Evolutionary conservation across 495 filamentous ascomycete species (phyloP).

Genomic region (Penicillium paxilli): DNA sequence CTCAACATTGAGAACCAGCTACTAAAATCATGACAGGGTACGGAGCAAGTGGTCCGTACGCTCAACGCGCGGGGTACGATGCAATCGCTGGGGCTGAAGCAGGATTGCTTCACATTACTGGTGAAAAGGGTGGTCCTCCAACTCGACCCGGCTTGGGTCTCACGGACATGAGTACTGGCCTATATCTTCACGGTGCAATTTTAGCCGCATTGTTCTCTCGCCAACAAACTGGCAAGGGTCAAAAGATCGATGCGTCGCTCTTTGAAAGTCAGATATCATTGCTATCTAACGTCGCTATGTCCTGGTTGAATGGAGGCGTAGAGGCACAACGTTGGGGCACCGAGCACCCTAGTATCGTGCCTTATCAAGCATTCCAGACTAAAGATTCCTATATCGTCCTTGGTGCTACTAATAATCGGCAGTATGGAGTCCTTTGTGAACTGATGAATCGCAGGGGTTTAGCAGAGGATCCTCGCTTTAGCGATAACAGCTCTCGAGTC

Average conservation of each 20-base stretch:
- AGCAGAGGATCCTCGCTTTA: slow-evolving; percentile 63
- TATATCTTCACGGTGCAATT: slow-evolving; percentile 84
- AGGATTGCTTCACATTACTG: slow-evolving; percentile 91
- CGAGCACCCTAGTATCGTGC: slow-evolving; percentile 86
- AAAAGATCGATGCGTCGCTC: slow-evolving; percentile 80
- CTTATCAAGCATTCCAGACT: slow-evolving; percentile 82
- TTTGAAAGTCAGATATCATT: slow-evolving; percentile 86
- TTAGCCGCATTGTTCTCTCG: slow-evolving; percentile 76
- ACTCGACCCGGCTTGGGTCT: slow-evolving; percentile 90
- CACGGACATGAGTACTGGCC: slow-evolving; percentile 82
- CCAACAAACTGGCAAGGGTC: slow-evolving; percentile 62
- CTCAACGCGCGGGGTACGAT: slow-evolving; percentile 80
- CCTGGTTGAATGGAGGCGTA: slow-evolving; percentile 72
- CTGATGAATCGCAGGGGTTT: slow-evolving; percentile 64
- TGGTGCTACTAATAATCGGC: slow-evolving; percentile 81
- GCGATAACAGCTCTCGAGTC: slow-evolving; percentile 69
- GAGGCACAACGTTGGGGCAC: slow-evolving; percentile 85
- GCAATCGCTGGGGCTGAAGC: slow-evolving; percentile 94
- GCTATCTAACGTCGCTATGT: slow-evolving; percentile 82
- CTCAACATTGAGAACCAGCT: too few species aligned
- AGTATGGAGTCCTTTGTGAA: slow-evolving; percentile 76
- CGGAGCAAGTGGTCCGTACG: slow-evolving; percentile 82
- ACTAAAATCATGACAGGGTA: slow-evolving; percentile 49
- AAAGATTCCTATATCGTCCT: slow-evolving; percentile 77
- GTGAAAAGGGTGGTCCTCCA: slow-evolving; percentile 73